Base-by-base conservation (phyloP, 441 rosid species). In the Erysimum cheiri region DNA sequence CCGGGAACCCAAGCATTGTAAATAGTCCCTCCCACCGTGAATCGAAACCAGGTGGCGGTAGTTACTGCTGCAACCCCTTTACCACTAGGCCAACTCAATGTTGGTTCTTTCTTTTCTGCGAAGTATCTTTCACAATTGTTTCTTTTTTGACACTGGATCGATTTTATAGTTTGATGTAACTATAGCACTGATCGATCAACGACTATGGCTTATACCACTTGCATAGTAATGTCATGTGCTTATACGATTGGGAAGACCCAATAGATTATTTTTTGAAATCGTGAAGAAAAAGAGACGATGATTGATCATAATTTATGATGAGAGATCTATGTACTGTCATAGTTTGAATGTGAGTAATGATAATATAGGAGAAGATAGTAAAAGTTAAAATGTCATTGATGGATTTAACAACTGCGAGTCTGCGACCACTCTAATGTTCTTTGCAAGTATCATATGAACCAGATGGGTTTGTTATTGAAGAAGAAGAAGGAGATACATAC, bases 251-350 rank as follows among this genome's bases (percentile, higher is more conserved):
- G 41, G 67, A 66, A 19, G 33, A 22, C 47, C 71, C 39, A 17
- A 61, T 44, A 36, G 13, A 63, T 28, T 43, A 26, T 14, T 41
- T 32, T 32, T 59, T 65, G 72, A 53, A 71, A 46, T 36, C 80
- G 68, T 76, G 76, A 58, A 52, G 24, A 58, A 35, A 58, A 65
- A 76, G 72, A 71, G 80, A 65, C 54, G 71, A 71, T 76, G 72
- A 76, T 65, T 65, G 69, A 44, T 71, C 59, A 76, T 71, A 41
- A 71, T 65, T 53, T 29, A 58, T 41, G 31, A 52, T 50, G 59
- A 64, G 74, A 64, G 24, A 24, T 44, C 37, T 54, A 57, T 37
- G 44, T 39, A 50, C 54, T 56, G 47, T 39, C 35, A 29, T 49
- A 4, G 29, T 43, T 43, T 61, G 61, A 70, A 64, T 48, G 57